Conservation (phyloP, 768 basidiomycete genomes). For the Mycena latifolia region DNA sequence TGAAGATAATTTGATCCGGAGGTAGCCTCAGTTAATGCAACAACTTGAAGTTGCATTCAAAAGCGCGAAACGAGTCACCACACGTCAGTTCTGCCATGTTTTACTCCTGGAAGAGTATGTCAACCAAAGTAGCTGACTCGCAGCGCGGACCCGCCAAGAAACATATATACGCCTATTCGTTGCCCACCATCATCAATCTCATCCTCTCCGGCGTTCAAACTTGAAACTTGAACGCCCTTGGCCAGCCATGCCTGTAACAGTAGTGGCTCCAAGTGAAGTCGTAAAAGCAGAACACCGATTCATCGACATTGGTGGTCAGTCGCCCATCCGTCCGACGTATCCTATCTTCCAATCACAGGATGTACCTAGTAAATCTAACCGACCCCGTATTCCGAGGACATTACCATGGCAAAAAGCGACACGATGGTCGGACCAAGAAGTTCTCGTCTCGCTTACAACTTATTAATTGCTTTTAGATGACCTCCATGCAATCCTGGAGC, state of each 20-base stretch:
- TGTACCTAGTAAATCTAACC: slow-evolving; percentile 65
- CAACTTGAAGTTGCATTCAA: background rate
- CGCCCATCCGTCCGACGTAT: no score
- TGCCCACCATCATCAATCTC: background rate
- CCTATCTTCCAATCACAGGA: no score
- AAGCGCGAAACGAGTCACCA: slow-evolving; percentile 7
- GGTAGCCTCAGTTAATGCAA: no score
- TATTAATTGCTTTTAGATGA: slow-evolving; percentile 62
- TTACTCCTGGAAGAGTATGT: background rate
- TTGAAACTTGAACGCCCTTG: no score
- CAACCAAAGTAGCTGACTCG: slow-evolving; percentile 9
- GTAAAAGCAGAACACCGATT: background rate
- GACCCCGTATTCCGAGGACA: slow-evolving; percentile 69
- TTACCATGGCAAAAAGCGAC: slow-evolving; percentile 62
- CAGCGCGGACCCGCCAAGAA: slow-evolving; percentile 3
- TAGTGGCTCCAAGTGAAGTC: background rate
- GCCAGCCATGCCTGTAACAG: slow-evolving; percentile 7
- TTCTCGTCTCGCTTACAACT: background rate
- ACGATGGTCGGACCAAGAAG: slow-evolving; percentile 53
- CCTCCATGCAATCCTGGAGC: slow-evolving; percentile 65
- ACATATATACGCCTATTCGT: background rate
- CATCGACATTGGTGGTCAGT: slow-evolving; percentile 34
- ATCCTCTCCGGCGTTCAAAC: slow-evolving; percentile 4
- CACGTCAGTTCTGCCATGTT: slow-evolving; percentile 14
- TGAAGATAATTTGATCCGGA: no score